Evolutionary conservation across 2,329 filamentous ascomycete genomes (phyloP).

Genomic region (Fusarium citri): DNA sequence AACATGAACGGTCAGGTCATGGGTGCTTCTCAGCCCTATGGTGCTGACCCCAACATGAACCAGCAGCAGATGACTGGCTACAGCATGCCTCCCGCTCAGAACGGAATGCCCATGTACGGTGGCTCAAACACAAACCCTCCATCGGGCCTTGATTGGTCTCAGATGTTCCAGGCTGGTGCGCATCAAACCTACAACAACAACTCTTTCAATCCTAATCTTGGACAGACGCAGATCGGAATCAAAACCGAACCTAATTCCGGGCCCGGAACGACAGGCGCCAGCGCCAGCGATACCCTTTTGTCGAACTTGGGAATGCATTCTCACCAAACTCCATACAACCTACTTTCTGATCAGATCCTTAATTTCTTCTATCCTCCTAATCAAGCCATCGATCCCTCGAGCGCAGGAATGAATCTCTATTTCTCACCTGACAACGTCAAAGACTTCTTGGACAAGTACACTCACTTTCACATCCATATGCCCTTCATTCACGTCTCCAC

Average conservation of each 20-base stretch:
- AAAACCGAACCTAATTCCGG: conserved; percentile 73
- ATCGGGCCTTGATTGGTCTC: conserved; percentile 77
- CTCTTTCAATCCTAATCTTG: conserved; percentile 73
- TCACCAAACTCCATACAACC: conserved; percentile 63
- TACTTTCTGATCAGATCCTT: conserved; percentile 67
- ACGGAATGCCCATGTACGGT: conserved; percentile 73
- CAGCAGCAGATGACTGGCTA: conserved; percentile 73
- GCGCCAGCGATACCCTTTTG: conserved; percentile 59
- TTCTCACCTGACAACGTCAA: conserved; percentile 76
- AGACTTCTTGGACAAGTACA: conserved; percentile 77
- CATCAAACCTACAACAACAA: conserved; percentile 73
- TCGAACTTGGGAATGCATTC: conserved; percentile 62
- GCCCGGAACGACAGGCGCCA: conserved; percentile 61
- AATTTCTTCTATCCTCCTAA: conserved; percentile 66
- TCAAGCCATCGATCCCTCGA: conserved; percentile 61
- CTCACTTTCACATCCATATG: conserved; percentile 79
- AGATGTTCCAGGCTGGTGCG: conserved; percentile 81
- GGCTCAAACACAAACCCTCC: conserved; percentile 70
- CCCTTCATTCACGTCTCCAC: conserved; percentile 78
- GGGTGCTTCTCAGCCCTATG: conserved; percentile 66
- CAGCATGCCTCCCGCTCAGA: conserved; percentile 71
- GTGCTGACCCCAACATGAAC: conserved; percentile 70
- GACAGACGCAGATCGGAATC: conserved; percentile 75
- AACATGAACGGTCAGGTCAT: conserved; percentile 65
- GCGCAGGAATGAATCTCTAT: conserved; percentile 69